phyloP scores from a whole-genome alignment of 257 asterid genomes.

The Dorcoceras hygrometricum region DNA sequence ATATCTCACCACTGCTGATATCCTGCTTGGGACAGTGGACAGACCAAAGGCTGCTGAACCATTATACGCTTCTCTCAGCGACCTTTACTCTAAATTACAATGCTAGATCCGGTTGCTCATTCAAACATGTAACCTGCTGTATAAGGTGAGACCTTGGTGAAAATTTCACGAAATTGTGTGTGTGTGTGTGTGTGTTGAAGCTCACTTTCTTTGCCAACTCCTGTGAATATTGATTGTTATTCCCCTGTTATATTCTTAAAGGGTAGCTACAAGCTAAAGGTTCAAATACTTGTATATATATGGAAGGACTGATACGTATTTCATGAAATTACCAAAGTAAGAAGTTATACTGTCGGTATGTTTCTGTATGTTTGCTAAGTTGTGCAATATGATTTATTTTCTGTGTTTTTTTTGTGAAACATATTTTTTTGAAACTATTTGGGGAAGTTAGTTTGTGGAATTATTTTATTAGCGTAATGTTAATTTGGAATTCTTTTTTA shows the following conservation, averaged over 20 bases:
- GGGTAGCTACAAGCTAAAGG: not conserved
- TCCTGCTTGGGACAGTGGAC: constrained; percentile 84
- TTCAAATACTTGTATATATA: constrained; percentile 19
- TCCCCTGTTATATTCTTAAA: constrained; percentile 3
- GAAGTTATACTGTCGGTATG: not conserved
- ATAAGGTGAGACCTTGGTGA: not conserved
- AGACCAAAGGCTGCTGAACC: constrained; percentile 96
- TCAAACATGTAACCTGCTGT: not conserved
- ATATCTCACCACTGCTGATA: constrained; percentile 83
- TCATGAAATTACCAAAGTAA: not conserved
- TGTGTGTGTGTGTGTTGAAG: constrained; percentile 13
- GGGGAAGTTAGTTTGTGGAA: not conserved
- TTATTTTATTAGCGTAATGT: too few relatives aligned
- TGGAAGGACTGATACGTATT: not conserved
- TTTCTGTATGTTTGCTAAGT: not conserved
- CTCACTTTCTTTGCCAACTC: not conserved
- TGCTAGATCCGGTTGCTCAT: constrained; percentile 25
- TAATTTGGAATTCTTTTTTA: too few relatives aligned
- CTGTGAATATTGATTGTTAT: constrained; percentile 17
- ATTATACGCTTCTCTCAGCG: constrained; percentile 68
- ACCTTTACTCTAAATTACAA: constrained; percentile 56
- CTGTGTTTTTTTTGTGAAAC: not conserved
- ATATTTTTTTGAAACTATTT: too few relatives aligned
- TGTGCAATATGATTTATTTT: not conserved
- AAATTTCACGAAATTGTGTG: not conserved